Base-by-base conservation (phyloP, 768 basidiomycete species). In the Nidula microcarpa region DNA sequence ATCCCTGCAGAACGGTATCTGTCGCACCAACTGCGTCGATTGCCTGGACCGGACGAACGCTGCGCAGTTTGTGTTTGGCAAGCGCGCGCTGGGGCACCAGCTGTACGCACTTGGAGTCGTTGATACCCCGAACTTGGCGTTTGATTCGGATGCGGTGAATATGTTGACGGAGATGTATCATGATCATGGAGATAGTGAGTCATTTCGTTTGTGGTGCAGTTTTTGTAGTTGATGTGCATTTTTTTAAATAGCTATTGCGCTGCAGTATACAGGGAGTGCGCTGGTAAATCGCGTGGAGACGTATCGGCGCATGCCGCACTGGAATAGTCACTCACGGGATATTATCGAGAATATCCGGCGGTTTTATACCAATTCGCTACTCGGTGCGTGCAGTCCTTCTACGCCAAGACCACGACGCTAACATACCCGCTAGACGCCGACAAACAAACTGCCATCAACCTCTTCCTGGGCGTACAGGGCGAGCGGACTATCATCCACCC, bases 91-190 rank as follows among this genome's bases (percentile, higher is more conserved):
- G 14, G 95, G 94, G 0, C 94, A 98, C 67, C 97, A 99, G 65
- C 77, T 99, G 6, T 92, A 96, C 65, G 95, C 94, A 0, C 82
- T 99, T 3, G 97, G 97, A 0, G 79, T 98, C 13, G 85, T 97
- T 6, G 84, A 87, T 16, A 85, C 75, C 53, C 94, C 96, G 0
- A 85, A 93, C 62, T 74, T 99, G 36, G 81, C 86, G 0, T 96
- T 96, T 63, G 94, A 96, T 62, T 93, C 90, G 8, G 95, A 96
- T 66, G 94, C 93, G 1, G 90, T 95, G 39, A 94, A 95, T 65
- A 94, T 98, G 84, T 64, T 99, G 59, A 98, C 94, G 3, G 94
- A 97, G 71, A 98, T 99, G 94, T 98, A 95, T 67, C 94, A 96
- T 65, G 94, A 97, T 66, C 94, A 97, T 59, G 94, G 94, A 1